Percentiles rank a stretch among this genome's conserved stretches.
Conservation (phyloP, 306 rosid genomes). For the Cicer pinnatifidum region DNA sequence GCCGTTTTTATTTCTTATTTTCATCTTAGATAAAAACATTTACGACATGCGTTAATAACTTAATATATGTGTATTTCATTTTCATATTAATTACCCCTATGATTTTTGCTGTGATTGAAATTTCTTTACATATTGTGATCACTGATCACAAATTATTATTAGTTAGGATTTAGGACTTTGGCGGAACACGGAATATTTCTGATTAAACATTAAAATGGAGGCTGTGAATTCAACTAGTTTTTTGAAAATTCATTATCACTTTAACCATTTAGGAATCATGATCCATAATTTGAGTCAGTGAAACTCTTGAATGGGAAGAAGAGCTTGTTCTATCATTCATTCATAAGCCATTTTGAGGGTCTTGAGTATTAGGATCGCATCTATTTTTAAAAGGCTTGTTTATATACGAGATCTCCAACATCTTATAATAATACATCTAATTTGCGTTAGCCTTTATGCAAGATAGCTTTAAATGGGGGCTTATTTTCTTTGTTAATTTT, state of each 20-base stretch:
- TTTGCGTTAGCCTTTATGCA: not conserved
- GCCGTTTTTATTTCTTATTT: not conserved
- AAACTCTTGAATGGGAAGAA: conserved; percentile 23
- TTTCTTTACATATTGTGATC: not conserved
- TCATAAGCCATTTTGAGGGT: conserved; percentile 13
- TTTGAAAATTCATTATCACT: conserved; percentile 1
- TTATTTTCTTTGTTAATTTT: not conserved
- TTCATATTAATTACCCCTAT: not conserved
- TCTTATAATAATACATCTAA: conserved; percentile 2
- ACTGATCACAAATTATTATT: not conserved
- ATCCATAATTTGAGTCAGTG: conserved; percentile 3
- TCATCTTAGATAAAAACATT: not conserved
- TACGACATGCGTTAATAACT: conserved; percentile 9
- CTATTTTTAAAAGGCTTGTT: conserved; percentile 26
- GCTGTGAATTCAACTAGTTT: not conserved
- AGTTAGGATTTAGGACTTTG: not conserved
- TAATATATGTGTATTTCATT: not conserved
- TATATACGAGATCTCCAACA: not conserved
- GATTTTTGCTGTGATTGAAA: conserved; percentile 1
- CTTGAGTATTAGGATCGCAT: not conserved
- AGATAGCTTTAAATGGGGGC: not conserved
- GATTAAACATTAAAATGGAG: not conserved
- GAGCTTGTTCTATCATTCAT: conserved; percentile 13
- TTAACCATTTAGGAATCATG: conserved; percentile 3
- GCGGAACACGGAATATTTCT: not conserved